Evolutionary conservation across 495 filamentous ascomycete species (phyloP).

Genomic region (Neurospora hispaniola): DNA sequence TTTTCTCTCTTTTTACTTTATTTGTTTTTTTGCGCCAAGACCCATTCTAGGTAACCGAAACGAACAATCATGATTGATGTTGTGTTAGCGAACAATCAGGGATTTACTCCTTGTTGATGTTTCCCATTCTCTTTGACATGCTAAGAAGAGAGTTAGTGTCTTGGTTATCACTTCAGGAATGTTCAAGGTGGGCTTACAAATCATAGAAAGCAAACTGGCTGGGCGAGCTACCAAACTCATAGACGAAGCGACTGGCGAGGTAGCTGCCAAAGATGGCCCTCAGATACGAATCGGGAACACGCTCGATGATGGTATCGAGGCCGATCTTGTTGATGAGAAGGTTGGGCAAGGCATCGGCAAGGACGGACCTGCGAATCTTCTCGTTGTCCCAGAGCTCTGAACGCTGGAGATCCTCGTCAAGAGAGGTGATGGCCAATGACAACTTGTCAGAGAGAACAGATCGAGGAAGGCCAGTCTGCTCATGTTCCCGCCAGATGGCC

Average conservation of each 20-base stretch:
- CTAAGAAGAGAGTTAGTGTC: constrained; percentile 23
- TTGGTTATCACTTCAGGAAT: background rate
- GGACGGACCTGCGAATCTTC: constrained; percentile 62
- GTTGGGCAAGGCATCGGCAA: constrained; percentile 77
- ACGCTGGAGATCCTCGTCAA: constrained; percentile 90
- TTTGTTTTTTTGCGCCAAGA: background rate
- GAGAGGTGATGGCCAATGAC: constrained; percentile 79
- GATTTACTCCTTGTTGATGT: constrained; percentile 14
- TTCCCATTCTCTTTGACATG: constrained; percentile 39
- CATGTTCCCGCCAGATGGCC: constrained; percentile 91
- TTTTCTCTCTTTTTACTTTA: too few relatives aligned
- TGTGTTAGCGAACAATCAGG: background rate
- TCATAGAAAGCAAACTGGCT: constrained; percentile 98
- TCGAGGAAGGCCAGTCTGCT: constrained; percentile 64
- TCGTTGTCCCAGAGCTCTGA: constrained; percentile 86
- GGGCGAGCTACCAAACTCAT: constrained; percentile 82
- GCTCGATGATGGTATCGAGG: constrained; percentile 69
- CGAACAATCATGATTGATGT: background rate
- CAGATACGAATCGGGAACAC: constrained; percentile 88
- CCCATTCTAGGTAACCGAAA: background rate
- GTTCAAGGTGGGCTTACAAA: constrained; percentile 55
- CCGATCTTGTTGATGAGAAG: constrained; percentile 82
- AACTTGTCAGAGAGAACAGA: constrained; percentile 83
- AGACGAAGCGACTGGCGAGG: constrained; percentile 89
- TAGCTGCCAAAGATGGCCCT: constrained; percentile 93